A percentile compares a stretch with the other conserved stretches of the same genome.
Evolutionary conservation across 1,139 yeast genomes (phyloP).

Genomic region (Nakaseomyces kungkrabaensis): DNA sequence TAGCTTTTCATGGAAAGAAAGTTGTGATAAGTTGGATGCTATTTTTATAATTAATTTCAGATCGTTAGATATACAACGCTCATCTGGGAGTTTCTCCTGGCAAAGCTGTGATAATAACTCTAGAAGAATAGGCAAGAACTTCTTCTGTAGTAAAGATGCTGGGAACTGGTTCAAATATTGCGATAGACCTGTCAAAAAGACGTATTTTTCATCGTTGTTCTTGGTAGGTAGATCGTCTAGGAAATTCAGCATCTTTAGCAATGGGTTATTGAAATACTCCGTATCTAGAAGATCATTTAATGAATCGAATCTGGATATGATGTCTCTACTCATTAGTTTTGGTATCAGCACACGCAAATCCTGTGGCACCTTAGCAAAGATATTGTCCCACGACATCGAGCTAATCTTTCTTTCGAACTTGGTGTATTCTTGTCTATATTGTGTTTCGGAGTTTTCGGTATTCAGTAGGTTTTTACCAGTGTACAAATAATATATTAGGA

Average conservation of each 20-base stretch:
- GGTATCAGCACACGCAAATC: conserved; percentile 31
- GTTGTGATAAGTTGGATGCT: conserved; percentile 58
- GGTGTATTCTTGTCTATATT: conserved; percentile 40
- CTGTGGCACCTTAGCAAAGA: conserved; percentile 42
- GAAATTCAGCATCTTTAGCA: conserved; percentile 73
- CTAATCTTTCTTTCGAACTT: conserved; percentile 36
- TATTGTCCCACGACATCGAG: conserved; percentile 38
- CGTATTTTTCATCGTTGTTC: conserved; percentile 52
- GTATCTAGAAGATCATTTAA: conserved; percentile 25
- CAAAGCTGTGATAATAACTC: conserved; percentile 33
- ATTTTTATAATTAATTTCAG: conserved; percentile 53
- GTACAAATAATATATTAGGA: conserved; percentile 60
- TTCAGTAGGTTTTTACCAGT: conserved; percentile 39
- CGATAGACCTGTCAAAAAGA: conserved; percentile 59
- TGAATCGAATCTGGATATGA: conserved; percentile 27
- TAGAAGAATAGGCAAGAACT: conserved; percentile 60
- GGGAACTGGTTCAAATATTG: conserved; percentile 63
- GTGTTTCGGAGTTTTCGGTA: conserved; percentile 39
- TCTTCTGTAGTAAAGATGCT: conserved; percentile 52
- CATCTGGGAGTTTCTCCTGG: conserved; percentile 29
- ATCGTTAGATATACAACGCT: conserved; percentile 43
- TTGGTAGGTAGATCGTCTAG: conserved; percentile 80
- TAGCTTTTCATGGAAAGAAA: conserved; percentile 68
- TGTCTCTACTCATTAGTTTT: conserved; percentile 33
- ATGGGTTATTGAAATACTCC: conserved; percentile 51